Evolutionary conservation across 2,329 filamentous ascomycete genomes (phyloP), one percentile per base, ranked within the genome.

Genomic region (Fusarium tricinctum): DNA sequence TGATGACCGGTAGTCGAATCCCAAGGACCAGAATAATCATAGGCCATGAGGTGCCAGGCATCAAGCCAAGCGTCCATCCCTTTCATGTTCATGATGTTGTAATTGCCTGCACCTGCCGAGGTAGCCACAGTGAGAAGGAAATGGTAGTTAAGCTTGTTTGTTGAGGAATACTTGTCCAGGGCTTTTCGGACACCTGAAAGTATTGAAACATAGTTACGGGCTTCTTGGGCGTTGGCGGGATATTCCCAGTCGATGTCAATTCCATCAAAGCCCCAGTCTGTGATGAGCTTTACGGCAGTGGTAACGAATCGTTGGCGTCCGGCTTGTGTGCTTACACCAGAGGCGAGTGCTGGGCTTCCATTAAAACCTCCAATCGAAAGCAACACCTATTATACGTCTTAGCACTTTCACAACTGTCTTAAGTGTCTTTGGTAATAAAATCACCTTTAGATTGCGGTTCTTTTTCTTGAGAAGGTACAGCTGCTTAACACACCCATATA

Each of bases 401-500:
- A 64, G 61, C 17, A 53, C 48, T 35, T 35, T 65, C 42, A 64
- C 42, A 19, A 39, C 4, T 4, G 13, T 19, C 19, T 15, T 2
- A 5, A 23, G 20, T 5, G 5, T 15, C 19, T n/a, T 48, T 44
- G 15, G 33, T 44, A 44, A 12, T 47, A 47, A 15, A 32, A 54
- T 39, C 45, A 91, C 85, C 79, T 97, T 97, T 58, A 97, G 79
- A 52, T 92, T 88, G 20, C 92, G 88, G 76, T 97, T 88, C 70
- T 84, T 81, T 79, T 93, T 90, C 83, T 97, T 97, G 52, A 92
- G 84, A 2, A 92, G 78, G 76, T 86, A 92, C 2, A 97, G 81
- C 75, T 95, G 92, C 80, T 94, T 94, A 66, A 93, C 78, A 74
- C 88, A 91, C 40, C 93, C 93, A 73, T 93, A 94, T 50, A 89